Evolutionary conservation across 768 basidiomycete species (phyloP), one percentile per base, ranked within the genome.

Genomic region (Glaciozyma martinii): DNA sequence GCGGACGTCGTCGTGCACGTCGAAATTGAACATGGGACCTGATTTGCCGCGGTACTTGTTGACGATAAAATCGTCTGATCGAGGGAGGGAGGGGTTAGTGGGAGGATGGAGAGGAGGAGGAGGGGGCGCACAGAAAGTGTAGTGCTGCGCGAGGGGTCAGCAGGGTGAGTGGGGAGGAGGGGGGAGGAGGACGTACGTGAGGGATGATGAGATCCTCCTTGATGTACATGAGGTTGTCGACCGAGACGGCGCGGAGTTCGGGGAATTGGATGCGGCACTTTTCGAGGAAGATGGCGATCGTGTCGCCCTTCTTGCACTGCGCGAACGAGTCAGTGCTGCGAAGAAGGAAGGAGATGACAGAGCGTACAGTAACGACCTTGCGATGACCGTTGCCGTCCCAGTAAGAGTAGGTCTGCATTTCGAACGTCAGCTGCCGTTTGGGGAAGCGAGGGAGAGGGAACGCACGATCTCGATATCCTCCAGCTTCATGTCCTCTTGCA

Each of bases 381-480:
- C 95, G 81, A 78, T 98, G 95, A 0, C 95, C 95, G 73, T 88
- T 91, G 16, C 95, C 95, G 75, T 99, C 95, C 95, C 95, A 99
- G 76, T 86, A 99, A 0, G 91, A 95, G 74, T 97, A 99, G 0
- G 86, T 86, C 37, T 40, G 37, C 37, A n/a, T n/a, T n/a, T n/a
- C n/a, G 37, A 40, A 40, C 7, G 37, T 40, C 15, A 40, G 37
- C 37, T 40, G 37, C 2, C 12, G 5, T 40, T 13, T 8, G 10
- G 37, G 5, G 33, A 33, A 33, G 37, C 37, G 37, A 40, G 37
- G 37, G 37, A 13, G 12, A 40, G 12, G 12, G 37, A 13, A 40
- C 37, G 37, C 12, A 40, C 37, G 62, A 99, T 82, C 76, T 98
- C 95, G 60, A 99, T 89, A 29, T 82, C 82, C 68, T 87, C 86